Evolutionary conservation across 2,329 filamentous ascomycete species (phyloP), one percentile per base, ranked within the genome.

Genomic region (Aspergillus uvarum): DNA sequence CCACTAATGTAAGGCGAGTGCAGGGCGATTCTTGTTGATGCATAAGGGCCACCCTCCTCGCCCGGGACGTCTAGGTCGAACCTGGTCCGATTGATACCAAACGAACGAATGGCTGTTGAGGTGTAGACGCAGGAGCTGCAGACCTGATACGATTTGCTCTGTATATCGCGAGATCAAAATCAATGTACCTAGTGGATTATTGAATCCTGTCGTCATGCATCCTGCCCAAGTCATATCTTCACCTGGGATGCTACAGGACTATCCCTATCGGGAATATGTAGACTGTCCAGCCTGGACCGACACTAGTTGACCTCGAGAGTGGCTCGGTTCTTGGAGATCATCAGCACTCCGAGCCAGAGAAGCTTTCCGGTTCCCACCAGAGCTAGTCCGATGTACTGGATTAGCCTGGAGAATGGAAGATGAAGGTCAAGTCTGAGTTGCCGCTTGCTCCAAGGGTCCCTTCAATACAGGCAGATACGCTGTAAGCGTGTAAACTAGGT

Each of bases 321-420:
- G 53, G 53, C 54, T 58, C 58, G 54, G 50, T 47, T 52, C 42
- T 53, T 47, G 26, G 44, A 38, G 58, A 60, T 51, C 44, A 51
- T 51, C 58, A 54, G 51, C 26, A 54, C 44, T 62, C 54, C 60
- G 49, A 59, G 47, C 57, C 57, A 59, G 59, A 52, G 51, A 56
- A 56, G 44, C 52, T 59, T 54, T 53, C 32, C 42, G 52, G 38
- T 26, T 53, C 22, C 49, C 53, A 50, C 26, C 31, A 32, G 32
- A 10, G 29, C 35, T 22, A 31, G 42, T 48, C n/a, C n/a, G 26
- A 55, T 6, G 19, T 47, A 47, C 42, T 48, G 44, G 14, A 52
- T 29, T 29, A 10, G 26, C 8, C 22, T 52, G 29, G 31, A 51
- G 32, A 47, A 29, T 47, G 48, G 35, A 53, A 53, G 19, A 31